Percentiles rank a stretch among this genome's conserved stretches.
Evolutionary conservation across 331 rosid genomes (phyloP).

Genomic region (Spiraea crenata): DNA sequence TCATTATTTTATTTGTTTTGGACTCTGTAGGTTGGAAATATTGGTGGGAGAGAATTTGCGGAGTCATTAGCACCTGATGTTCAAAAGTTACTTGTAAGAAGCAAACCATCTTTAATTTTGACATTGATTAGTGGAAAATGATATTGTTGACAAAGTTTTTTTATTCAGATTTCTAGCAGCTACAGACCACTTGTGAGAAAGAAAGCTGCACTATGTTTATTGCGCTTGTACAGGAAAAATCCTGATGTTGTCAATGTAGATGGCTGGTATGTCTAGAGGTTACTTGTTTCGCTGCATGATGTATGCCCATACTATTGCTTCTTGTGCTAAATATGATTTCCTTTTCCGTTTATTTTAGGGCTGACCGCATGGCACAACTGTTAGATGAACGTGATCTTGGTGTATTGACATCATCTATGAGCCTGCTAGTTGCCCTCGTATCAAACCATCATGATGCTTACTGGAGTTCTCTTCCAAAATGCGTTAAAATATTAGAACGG

Average conservation of each 20-base stretch:
- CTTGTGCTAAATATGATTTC: conserved; percentile 21
- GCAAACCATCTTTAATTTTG: conserved; percentile 16
- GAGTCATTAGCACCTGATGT: conserved; percentile 99
- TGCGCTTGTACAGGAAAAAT: conserved; percentile 95
- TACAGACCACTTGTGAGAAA: conserved; percentile 98
- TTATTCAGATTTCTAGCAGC: conserved; percentile 89
- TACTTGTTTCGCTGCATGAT: conserved; percentile 24
- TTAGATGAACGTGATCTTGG: conserved; percentile 99
- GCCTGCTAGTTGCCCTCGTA: conserved; percentile 96
- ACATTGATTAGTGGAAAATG: conserved; percentile 21
- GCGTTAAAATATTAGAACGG: conserved; percentile 89
- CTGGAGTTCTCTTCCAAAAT: conserved; percentile 98
- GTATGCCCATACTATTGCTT: conserved; percentile 18
- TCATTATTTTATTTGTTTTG: conserved; percentile 22
- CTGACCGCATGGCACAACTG: conserved; percentile 99
- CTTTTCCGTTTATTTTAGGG: conserved; percentile 50
- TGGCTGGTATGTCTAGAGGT: conserved; percentile 76
- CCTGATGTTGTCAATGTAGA: conserved; percentile 98
- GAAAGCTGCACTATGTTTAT: conserved; percentile 93
- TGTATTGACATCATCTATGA: conserved; percentile 96
- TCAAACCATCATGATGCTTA: conserved; percentile 85
- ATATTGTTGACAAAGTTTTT: conserved; percentile 32
- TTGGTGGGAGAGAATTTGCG: conserved; percentile 97
- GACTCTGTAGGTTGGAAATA: conserved; percentile 87
- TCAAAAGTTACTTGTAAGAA: conserved; percentile 87